phyloP scores from a whole-genome alignment of 371 early-diverging fungal species.

The Parasitella parasitica region DNA sequence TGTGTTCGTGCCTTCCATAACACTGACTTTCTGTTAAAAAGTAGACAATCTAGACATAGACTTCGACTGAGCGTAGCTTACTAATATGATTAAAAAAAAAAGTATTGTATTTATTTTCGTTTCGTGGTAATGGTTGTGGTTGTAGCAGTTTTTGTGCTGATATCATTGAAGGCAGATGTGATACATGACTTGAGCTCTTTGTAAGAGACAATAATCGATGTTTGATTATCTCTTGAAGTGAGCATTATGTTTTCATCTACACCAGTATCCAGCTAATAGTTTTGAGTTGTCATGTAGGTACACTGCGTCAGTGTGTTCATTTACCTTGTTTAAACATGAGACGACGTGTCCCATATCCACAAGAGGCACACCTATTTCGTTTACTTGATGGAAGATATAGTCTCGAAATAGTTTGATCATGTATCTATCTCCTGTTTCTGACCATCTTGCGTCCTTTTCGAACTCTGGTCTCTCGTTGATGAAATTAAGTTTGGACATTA shows the following conservation, averaged over 20 bases:
- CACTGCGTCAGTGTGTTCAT: too few species aligned
- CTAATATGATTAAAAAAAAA: constrained; percentile 14
- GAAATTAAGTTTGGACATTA: constrained; percentile 87
- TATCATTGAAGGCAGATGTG: constrained; percentile 76
- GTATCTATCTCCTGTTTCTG: constrained; percentile 95
- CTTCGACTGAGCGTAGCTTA: constrained; percentile 39
- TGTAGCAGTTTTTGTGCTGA: constrained; percentile 27
- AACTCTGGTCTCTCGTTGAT: constrained; percentile 96
- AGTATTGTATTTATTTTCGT: background rate
- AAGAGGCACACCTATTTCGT: constrained; percentile 83
- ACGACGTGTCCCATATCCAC: constrained; percentile 92
- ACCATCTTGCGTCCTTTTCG: constrained; percentile 90
- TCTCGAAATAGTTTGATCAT: constrained; percentile 94
- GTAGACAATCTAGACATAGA: constrained; percentile 16
- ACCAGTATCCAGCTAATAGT: constrained; percentile 94
- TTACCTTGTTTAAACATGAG: constrained; percentile 92
- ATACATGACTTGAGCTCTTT: constrained; percentile 88
- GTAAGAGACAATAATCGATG: constrained; percentile 92
- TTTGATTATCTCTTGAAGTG: constrained; percentile 90
- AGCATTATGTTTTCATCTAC: constrained; percentile 89
- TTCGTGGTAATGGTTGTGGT: background rate
- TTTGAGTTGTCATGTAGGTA: too few species aligned
- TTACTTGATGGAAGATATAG: constrained; percentile 95
- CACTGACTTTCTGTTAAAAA: constrained; percentile 22
- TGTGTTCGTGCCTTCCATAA: constrained; percentile 52